phyloP scores from a whole-genome alignment of 257 asterid genomes.

The Agastache rugosa region DNA sequence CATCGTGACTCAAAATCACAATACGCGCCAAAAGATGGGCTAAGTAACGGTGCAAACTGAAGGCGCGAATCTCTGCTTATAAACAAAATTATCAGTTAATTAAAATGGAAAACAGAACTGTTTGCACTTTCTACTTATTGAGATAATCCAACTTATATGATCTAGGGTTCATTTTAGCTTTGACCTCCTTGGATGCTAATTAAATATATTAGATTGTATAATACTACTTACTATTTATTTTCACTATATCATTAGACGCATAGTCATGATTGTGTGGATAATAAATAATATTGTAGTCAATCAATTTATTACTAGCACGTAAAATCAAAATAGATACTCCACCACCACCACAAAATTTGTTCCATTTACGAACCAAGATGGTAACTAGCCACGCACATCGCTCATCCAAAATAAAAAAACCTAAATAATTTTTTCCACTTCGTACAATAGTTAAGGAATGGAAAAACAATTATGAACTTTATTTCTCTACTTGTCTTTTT shows the following conservation, averaged over 20 bases:
- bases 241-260: not conserved
- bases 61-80: conserved; percentile 39
- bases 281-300: not conserved
- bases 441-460: not conserved
- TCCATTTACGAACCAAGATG: not conserved
- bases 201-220: no score
- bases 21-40: conserved; percentile 41
- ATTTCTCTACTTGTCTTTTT: not conserved
- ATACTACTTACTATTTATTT: no score
- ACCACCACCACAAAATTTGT: not conserved
- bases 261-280: not conserved
- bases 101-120: not conserved
- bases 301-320: not conserved
- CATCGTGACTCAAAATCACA: conserved; percentile 1
- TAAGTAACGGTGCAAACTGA: conserved; percentile 41
- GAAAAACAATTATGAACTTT: not conserved
- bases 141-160: not conserved
- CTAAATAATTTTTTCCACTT: not conserved
- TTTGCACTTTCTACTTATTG: not conserved
- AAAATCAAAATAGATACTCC: not conserved
- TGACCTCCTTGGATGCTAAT: not conserved
- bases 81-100: not conserved
- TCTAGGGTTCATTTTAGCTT: not conserved
- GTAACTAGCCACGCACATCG: not conserved
- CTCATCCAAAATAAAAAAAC: not conserved